Percentiles rank a stretch among this genome's conserved stretches.
These are phyloP conservation scores for Acanthamoeba lenticulata DNA, from an alignment of 208 protist species.

Conservation along the genomic window DNA sequence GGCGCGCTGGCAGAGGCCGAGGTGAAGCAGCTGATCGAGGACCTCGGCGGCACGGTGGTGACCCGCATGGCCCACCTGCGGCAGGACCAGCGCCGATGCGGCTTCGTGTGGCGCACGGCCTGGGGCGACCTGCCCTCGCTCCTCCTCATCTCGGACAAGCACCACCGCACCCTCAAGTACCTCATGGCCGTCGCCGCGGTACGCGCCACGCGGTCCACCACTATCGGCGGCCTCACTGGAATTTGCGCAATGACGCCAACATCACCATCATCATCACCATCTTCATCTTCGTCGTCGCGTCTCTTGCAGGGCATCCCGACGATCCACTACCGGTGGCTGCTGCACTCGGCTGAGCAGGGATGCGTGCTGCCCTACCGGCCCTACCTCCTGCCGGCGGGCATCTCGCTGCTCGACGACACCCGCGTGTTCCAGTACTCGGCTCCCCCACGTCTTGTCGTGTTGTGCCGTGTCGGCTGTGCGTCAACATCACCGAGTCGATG, in stretches of 20 bases:
- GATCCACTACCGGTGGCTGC: conserved; percentile 57
- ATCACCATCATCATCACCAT: background rate
- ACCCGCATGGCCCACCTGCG: background rate
- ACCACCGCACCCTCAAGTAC: conserved; percentile 55
- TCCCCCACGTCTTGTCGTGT: background rate
- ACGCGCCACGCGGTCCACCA: no score
- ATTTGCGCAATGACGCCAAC: no score
- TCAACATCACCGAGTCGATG: background rate
- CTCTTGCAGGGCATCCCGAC: background rate
- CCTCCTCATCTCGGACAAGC: conserved; percentile 50
- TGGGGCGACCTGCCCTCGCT: conserved; percentile 31
- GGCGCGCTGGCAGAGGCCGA: conserved; percentile 38
- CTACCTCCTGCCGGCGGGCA: conserved; percentile 34
- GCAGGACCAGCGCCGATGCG: background rate
- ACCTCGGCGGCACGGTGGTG: conserved; percentile 19
- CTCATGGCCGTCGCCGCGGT: conserved; percentile 22
- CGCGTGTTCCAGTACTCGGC: conserved; percentile 10
- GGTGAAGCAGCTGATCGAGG: conserved; percentile 40
- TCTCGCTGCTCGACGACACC: conserved; percentile 26
- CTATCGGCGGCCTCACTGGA: no score
- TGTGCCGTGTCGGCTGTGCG: background rate
- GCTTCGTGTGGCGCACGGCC: conserved; percentile 13
- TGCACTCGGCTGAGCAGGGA: conserved; percentile 48
- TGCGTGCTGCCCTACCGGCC: conserved; percentile 33
- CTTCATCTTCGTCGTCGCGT: background rate